A percentile compares a stretch with the other conserved stretches of the same genome.
Evolutionary conservation across 352 stramenopile species (phyloP).

Genomic region (Porosira glacialis): DNA sequence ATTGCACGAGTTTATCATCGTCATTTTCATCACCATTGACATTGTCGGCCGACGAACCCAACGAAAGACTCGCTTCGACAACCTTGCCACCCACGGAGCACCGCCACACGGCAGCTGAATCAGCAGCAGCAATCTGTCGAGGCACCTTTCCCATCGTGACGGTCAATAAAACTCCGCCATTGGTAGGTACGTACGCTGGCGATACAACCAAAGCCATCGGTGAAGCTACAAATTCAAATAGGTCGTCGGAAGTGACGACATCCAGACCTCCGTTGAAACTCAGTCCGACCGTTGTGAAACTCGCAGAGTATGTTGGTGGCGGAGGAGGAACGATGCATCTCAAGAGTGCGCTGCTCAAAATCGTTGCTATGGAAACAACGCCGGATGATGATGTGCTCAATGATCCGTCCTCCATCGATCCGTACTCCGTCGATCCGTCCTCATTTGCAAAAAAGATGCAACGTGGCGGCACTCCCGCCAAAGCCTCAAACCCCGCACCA

Average conservation of each 20-base stretch:
- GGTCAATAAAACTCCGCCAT: slow-evolving; percentile 13
- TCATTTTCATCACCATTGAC: too few relatives aligned
- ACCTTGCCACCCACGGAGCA: slow-evolving; percentile 23
- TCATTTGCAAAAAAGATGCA: too few relatives aligned
- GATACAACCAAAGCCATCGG: slow-evolving; percentile 2
- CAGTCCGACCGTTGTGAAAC: slow-evolving; percentile 7
- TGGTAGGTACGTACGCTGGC: slow-evolving; percentile 15
- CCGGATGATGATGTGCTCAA: too few relatives aligned
- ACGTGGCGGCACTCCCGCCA: slow-evolving; percentile 9
- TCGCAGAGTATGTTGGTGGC: neutral
- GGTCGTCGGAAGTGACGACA: slow-evolving; percentile 12
- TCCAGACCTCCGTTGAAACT: slow-evolving; percentile 36
- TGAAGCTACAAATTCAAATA: slow-evolving; percentile 12
- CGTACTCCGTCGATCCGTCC: too few relatives aligned
- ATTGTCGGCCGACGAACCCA: too few relatives aligned
- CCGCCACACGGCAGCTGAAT: slow-evolving; percentile 2
- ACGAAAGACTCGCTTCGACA: slow-evolving; percentile 13
- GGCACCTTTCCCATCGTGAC: too few relatives aligned
- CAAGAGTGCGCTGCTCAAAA: slow-evolving; percentile 24
- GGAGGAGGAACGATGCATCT: slow-evolving; percentile 29
- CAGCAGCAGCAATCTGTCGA: slow-evolving; percentile 9
- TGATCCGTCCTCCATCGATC: too few relatives aligned
- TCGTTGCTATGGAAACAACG: slow-evolving; percentile 9
- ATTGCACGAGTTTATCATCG: slow-evolving; percentile 19
- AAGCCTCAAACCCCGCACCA: slow-evolving; percentile 20